Conservation (phyloP, 495 filamentous ascomycete genomes). For the Xylaria intraflava region DNA sequence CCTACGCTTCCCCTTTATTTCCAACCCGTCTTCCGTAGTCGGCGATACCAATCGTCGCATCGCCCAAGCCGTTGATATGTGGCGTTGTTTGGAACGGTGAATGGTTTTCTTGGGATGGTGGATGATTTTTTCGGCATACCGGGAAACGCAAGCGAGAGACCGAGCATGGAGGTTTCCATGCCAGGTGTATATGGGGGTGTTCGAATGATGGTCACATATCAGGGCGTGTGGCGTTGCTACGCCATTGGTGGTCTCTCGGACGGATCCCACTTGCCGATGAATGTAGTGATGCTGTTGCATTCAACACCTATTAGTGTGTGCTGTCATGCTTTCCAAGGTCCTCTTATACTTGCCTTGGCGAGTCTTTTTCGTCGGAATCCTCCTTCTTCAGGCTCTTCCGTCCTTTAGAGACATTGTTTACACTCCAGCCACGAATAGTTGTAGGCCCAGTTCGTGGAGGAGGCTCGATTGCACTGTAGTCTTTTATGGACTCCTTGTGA, state of each 20-base stretch:
- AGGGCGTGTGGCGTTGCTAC: too few relatives aligned
- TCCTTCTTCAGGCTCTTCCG: constrained; percentile 20
- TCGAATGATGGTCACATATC: too few relatives aligned
- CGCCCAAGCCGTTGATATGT: too few relatives aligned
- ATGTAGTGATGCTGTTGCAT: constrained; percentile 22
- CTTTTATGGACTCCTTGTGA: constrained; percentile 41
- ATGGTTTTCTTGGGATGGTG: too few relatives aligned
- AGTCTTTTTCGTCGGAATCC: constrained; percentile 27
- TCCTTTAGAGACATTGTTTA: constrained; percentile 34
- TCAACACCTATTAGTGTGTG: constrained; percentile 15
- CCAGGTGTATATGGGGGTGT: too few relatives aligned
- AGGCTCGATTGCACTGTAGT: constrained; percentile 37
- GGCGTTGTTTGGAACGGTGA: too few relatives aligned
- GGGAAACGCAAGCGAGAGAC: too few relatives aligned
- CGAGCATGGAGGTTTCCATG: too few relatives aligned
- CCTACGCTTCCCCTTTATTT: too few relatives aligned
- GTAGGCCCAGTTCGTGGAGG: constrained; percentile 40
- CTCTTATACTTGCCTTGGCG: constrained; percentile 22
- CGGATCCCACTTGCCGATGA: constrained; percentile 22
- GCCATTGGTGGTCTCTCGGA: constrained; percentile 19
- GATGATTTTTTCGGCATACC: too few relatives aligned
- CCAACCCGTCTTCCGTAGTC: too few relatives aligned
- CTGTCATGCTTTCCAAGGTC: background rate
- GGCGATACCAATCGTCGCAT: too few relatives aligned
- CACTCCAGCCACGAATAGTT: constrained; percentile 44